phyloP scores from a whole-genome alignment of 2,329 filamentous ascomycete species.

The Trichoderma hamatum region DNA sequence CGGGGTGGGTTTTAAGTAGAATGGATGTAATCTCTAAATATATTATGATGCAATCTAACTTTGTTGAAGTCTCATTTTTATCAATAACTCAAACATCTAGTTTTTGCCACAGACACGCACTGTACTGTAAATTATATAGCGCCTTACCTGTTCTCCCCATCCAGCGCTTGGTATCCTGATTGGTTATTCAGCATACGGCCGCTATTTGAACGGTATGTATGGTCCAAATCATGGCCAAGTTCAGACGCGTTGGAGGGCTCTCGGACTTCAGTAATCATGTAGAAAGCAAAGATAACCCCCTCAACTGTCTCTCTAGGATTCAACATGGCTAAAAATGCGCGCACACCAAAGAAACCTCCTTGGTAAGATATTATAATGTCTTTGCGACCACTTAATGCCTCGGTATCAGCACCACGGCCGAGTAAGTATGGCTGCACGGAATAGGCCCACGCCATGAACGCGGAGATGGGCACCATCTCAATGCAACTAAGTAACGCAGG shows the following conservation, averaged over 20 bases:
- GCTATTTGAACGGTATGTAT: not conserved
- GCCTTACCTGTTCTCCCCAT: not conserved
- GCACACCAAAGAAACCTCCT: not conserved
- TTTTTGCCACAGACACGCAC: not conserved
- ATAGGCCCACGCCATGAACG: not conserved
- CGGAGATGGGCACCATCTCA: not conserved
- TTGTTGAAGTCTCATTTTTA: not conserved
- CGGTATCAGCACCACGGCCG: not conserved
- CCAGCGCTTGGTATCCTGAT: not conserved
- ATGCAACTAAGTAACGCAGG: not conserved
- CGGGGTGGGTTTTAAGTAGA: too few relatives aligned
- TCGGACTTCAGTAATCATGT: not conserved
- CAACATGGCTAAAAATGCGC: not conserved
- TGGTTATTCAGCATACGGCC: not conserved
- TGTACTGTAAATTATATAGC: not conserved
- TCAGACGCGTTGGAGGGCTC: not conserved
- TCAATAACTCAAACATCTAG: not conserved
- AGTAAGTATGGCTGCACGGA: not conserved
- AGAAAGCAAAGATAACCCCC: not conserved
- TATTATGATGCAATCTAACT: too few relatives aligned
- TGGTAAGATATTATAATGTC: not conserved
- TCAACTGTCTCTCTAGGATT: not conserved
- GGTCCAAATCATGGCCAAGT: not conserved
- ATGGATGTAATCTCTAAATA: too few relatives aligned
- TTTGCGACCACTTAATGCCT: not conserved